phyloP scores from a whole-genome alignment of 805 yeast genomes.

The Metschnikowia hibisci region DNA sequence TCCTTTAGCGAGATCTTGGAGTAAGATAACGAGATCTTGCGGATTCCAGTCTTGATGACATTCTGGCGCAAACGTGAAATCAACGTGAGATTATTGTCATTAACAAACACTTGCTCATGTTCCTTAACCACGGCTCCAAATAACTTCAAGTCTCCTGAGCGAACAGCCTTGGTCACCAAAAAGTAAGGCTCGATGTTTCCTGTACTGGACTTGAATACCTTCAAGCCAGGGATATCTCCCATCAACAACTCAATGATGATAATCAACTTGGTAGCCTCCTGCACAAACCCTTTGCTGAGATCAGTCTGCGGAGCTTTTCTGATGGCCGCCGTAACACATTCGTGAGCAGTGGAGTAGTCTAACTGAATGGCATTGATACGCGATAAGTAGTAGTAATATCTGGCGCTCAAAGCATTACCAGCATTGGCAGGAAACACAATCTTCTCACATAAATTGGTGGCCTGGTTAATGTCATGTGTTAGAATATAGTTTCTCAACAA shows the following conservation, averaged over 20 bases:
- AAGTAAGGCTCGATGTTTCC: conserved; percentile 67
- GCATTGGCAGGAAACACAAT: conserved; percentile 83
- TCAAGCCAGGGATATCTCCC: conserved; percentile 94
- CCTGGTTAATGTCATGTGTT: conserved; percentile 79
- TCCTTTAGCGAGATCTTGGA: conserved; percentile 88
- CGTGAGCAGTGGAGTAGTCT: conserved; percentile 86
- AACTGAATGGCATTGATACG: conserved; percentile 87
- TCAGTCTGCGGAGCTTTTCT: conserved; percentile 93
- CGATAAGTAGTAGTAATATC: conserved; percentile 90
- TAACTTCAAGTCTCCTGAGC: conserved; percentile 80
- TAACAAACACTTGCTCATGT: conserved; percentile 58
- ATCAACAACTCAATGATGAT: conserved; percentile 86
- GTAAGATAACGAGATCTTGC: conserved; percentile 87
- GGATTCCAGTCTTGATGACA: conserved; percentile 95
- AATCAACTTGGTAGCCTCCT: conserved; percentile 82
- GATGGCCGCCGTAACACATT: conserved; percentile 87
- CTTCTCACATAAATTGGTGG: conserved; percentile 84
- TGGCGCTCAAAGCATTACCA: conserved; percentile 81
- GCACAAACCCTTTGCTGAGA: conserved; percentile 81
- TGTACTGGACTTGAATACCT: conserved; percentile 63
- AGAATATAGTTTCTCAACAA: conserved; percentile 75
- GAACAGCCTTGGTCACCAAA: conserved; percentile 85
- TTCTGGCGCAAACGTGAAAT: conserved; percentile 90
- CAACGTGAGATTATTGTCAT: conserved; percentile 78
- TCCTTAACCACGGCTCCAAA: conserved; percentile 68